Conservation (phyloP, 2,329 filamentous ascomycete genomes). For the Arthroderma sp. region DNA sequence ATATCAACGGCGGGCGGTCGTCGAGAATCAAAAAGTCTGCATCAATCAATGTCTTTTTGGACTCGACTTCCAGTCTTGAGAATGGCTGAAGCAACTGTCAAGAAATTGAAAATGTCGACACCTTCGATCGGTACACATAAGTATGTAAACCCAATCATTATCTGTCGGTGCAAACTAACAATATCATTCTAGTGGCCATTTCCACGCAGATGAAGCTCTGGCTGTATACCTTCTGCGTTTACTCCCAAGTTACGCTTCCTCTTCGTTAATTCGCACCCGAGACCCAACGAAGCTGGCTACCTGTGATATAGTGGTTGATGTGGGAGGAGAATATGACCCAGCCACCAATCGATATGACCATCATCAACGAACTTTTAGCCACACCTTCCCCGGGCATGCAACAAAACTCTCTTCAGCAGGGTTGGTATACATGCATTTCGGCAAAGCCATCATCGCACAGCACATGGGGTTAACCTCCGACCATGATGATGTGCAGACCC, state of each 20-base stretch:
- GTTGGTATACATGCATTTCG: slow-evolving; percentile 92
- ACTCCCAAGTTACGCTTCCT: slow-evolving; percentile 64
- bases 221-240: slow-evolving; percentile 90
- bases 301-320: slow-evolving; percentile 93
- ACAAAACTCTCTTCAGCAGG: slow-evolving; percentile 93
- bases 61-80: slow-evolving; percentile 28
- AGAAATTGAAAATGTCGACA: slow-evolving; percentile 67
- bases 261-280: slow-evolving; percentile 71
- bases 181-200: slow-evolving; percentile 54
- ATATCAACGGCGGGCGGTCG: too few species aligned
- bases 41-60: too few species aligned
- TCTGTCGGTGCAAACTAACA: neutral
- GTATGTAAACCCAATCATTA: slow-evolving; percentile 20
- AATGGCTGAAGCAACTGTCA: slow-evolving; percentile 59
- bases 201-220: slow-evolving; percentile 96
- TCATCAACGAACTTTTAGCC: slow-evolving; percentile 83
- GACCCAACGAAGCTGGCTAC: slow-evolving; percentile 63
- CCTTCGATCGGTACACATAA: slow-evolving; percentile 85
- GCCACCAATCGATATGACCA: slow-evolving; percentile 75
- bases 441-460: slow-evolving; percentile 64
- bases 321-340: slow-evolving; percentile 87
- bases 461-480: slow-evolving; percentile 48
- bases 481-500: slow-evolving; percentile 53
- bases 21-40: too few species aligned
- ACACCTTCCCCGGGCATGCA: slow-evolving; percentile 66